A percentile compares a stretch with the other conserved stretches of the same genome.
phyloP scores from a whole-genome alignment of 192 early-diverging fungal genomes.

The Dissophora globulifera region DNA sequence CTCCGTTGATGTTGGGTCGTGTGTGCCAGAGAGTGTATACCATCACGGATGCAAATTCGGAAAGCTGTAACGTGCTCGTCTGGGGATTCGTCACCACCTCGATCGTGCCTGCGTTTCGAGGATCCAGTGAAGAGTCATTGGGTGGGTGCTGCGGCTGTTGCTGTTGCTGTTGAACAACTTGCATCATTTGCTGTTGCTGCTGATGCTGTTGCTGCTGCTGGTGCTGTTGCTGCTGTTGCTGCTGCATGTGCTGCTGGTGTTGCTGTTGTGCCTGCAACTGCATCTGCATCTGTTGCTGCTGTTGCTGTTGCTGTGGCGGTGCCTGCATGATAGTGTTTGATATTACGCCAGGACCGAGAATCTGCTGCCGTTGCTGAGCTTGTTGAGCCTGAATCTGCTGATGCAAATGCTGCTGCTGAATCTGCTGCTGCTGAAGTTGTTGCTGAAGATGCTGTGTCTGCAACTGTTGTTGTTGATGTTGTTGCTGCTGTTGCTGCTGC shows the following conservation, averaged over 20 bases:
- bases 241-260: constrained; percentile 3
- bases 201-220: constrained; percentile 16
- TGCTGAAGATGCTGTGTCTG: constrained; percentile 11
- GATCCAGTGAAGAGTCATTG: constrained; percentile 7
- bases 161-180: constrained; percentile 4
- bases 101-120: constrained; percentile 12
- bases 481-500: constrained; percentile 22
- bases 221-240: constrained; percentile 5
- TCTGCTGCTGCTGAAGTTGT: constrained; percentile 15
- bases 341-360: constrained; percentile 1
- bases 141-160: constrained; percentile 5
- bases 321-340: not conserved
- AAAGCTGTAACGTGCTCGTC: constrained; percentile 19
- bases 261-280: constrained; percentile 11
- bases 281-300: constrained; percentile 19
- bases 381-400: constrained; percentile 26
- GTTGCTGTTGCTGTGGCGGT: constrained; percentile 16
- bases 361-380: constrained; percentile 10
- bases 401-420: constrained; percentile 7
- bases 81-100: constrained; percentile 27
- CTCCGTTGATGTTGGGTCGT: constrained; percentile 29
- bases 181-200: constrained; percentile 12
- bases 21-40: constrained; percentile 41
- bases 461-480: constrained; percentile 25
- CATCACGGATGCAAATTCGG: constrained; percentile 34